Base-by-base conservation (phyloP, 192 early-diverging fungal species). In the Gryganskiella cystojenkinii region DNA sequence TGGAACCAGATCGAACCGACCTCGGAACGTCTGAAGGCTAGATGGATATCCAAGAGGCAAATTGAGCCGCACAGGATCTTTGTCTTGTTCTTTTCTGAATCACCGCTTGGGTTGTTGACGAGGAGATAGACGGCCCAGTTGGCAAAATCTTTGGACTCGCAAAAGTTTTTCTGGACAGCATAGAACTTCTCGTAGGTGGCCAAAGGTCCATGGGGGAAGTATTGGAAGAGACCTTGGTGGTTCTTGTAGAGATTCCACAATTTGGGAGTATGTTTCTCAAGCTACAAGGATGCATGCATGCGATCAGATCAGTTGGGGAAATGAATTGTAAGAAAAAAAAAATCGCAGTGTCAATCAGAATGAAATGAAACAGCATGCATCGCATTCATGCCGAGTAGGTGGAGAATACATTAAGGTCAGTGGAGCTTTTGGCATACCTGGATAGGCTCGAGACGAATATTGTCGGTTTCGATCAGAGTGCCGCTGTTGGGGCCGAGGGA, bases 1-100 rank as follows among this genome's bases (percentile, higher is more conserved):
- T 78, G 74, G 43, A 78, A 69, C 74, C 74, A 78, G 61, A 78
- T 69, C 1, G 33, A 2, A 0, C 74, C 74, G 6, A 78, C 50
- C 31, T 78, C 74, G 14, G 45, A 68, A 14, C 56, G 44, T 7
- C 74, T 59, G 31, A 46, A 58, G 2, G 17, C 33, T 14, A 78
- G 49, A 6, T 27, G n/a, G 19, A 78, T 78, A 19, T 78, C 74
- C 7, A 78, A 25, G 3, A 78, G 52, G 25, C 61, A 64, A 47
- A 78, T 60, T 4, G 65, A 69, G 33, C 74, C 74, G 28, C 65
- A 68, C 2, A 69, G 65, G 17, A 78, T 55, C 61, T 60, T 53
- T 17, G 61, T 52, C 50, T 68, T 69, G 14, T 68, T 8, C 20
- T 55, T 28, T 1, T 46, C 17, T 0, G 24, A 20, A 2, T 33